Percentiles rank a stretch among this genome's conserved stretches.
These are phyloP conservation scores for Coccomyxa subellipsoidea DNA, from an alignment of 163 green algal species.

Conservation along the genomic window DNA sequence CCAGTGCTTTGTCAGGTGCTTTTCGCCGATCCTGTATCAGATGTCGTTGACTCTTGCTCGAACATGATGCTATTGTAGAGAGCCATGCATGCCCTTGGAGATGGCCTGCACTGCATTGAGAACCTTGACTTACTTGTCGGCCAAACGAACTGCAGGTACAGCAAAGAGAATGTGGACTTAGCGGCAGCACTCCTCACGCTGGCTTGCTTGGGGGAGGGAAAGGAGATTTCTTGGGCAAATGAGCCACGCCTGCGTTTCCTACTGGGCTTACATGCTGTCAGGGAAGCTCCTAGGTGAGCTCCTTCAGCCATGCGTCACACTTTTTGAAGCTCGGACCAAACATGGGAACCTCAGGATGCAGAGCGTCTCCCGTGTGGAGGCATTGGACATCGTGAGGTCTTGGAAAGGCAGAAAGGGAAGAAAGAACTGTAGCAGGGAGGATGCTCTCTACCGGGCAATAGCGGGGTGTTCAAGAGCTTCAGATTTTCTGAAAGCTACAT, in stretches of 20 bases:
- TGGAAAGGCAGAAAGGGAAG: too few species aligned
- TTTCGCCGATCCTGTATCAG: not conserved
- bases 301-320: too few species aligned
- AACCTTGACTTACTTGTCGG: not conserved
- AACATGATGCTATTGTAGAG: not conserved
- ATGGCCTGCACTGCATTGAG: too few species aligned
- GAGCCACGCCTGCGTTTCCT: not conserved
- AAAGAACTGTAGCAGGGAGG: too few species aligned
- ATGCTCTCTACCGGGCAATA: too few species aligned
- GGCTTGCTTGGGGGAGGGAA: not conserved
- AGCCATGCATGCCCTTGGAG: not conserved
- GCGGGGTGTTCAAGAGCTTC: too few species aligned
- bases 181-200: not conserved
- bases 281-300: not conserved
- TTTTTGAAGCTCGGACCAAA: too few species aligned
- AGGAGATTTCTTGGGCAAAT: not conserved
- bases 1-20: not conserved
- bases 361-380: not conserved
- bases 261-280: not conserved
- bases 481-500: too few species aligned
- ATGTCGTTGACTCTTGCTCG: not conserved
- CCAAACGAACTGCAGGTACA: not conserved
- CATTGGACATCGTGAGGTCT: too few species aligned
- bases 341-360: too few species aligned
- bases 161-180: conserved; percentile 3